Percentiles rank a stretch among this genome's conserved stretches.
phyloP scores from a whole-genome alignment of 2,329 filamentous ascomycete species.

The Davidsoniella neocaledoniae region DNA sequence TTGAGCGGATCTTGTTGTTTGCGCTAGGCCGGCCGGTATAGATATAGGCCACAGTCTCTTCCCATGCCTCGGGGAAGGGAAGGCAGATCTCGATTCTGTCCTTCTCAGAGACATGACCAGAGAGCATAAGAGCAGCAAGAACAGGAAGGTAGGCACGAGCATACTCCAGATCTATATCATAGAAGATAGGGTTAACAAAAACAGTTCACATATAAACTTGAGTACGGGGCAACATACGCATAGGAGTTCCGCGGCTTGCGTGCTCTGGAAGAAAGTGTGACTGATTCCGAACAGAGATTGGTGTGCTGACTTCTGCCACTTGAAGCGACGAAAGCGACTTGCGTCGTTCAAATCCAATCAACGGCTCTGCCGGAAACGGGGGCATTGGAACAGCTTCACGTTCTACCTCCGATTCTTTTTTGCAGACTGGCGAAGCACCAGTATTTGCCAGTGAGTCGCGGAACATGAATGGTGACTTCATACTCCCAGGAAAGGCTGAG shows the following conservation, averaged over 20 bases:
- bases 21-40: slow-evolving; percentile 34
- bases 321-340: slow-evolving; percentile 6
- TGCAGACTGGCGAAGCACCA: neutral
- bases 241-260: slow-evolving; percentile 23
- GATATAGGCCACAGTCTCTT: slow-evolving; percentile 35
- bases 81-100: slow-evolving; percentile 41
- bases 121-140: slow-evolving; percentile 37
- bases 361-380: slow-evolving; percentile 5
- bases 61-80: slow-evolving; percentile 39
- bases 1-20: slow-evolving; percentile 30
- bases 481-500: neutral
- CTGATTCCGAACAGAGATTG: neutral
- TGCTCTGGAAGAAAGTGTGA: neutral
- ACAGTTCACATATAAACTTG: neutral
- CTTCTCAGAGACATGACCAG: slow-evolving; percentile 31
- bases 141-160: slow-evolving; percentile 34
- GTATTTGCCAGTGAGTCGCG: neutral
- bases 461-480: slow-evolving; percentile 7
- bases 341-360: slow-evolving; percentile 10
- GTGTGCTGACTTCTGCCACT: neutral
- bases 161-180: slow-evolving; percentile 28
- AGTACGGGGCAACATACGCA: slow-evolving; percentile 26
- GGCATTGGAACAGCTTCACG: neutral
- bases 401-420: no score
- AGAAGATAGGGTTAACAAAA: slow-evolving; percentile 1